Base-by-base conservation (phyloP, 176 grass and related monocot genomes). In the Thalia dealbata region DNA sequence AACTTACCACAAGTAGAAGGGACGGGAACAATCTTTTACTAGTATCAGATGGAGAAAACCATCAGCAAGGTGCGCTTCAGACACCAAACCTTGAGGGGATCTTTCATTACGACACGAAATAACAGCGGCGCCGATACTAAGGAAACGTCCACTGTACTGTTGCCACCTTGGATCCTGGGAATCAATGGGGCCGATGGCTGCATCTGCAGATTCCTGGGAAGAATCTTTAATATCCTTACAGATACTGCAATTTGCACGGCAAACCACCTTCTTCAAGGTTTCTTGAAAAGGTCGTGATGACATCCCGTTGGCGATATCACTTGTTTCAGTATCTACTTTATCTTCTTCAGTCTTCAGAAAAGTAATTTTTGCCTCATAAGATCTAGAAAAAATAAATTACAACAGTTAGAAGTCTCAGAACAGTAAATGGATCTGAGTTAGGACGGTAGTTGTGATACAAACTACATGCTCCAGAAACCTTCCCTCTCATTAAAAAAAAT, bases 81-180 rank as follows among this genome's bases (percentile, higher is more conserved):
- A 84, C 25, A 92, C 93, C 24, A 92, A 79, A 63, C 93, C 89
- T 80, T 88, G 87, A 65, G 93, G 93, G 44, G 93, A 87, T 84
- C 78, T 86, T 86, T 97, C 93, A 69, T 97, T 97, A 79, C 93
- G 83, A 56, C 93, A 92, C 52, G 89, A 92, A 83, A 97, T 97
- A 61, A 90, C 77, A 42, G 93, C 93, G 44, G 86, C 93, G 50
- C 93, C 93, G 62, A 97, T 69, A 52, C 93, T 90, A 61, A 97
- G 81, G 83, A 89, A 92, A 56, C 71, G 78, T 66, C 93, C 93
- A 74, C 90, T 68, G 12, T 79, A 88, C 72, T 71, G 81, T 43
- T 70, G 55, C 93, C 93, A 97, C 78, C 85, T 92, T 8, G 80
- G 62, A 52, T 88, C 88, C 59, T 87, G 59, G 29, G 50, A 72